A percentile compares a stretch with the other conserved stretches of the same genome.
Conservation (phyloP, 345 rosid species). For the Hibiscus tridactylites region DNA sequence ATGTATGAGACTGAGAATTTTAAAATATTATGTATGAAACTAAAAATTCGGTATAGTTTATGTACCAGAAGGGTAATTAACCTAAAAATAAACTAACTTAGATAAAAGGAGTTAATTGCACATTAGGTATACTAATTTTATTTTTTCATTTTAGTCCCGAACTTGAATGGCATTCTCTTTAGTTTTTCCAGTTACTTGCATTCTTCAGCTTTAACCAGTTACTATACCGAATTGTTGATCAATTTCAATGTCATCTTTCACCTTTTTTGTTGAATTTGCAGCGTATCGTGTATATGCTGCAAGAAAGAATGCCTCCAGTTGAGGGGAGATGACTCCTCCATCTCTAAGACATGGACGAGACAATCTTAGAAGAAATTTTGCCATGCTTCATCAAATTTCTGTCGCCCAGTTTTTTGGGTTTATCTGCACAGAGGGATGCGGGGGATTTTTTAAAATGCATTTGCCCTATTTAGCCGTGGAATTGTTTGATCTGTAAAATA, state of each 20-base stretch:
- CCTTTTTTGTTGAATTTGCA: conserved; percentile 65
- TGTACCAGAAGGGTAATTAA: no score
- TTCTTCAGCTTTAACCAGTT: not conserved
- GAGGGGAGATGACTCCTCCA: conserved; percentile 6
- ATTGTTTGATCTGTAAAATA: conserved; percentile 11
- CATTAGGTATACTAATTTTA: no score
- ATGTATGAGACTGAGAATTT: no score
- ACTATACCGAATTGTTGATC: not conserved
- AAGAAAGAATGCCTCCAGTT: conserved; percentile 64
- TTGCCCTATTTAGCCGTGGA: not conserved
- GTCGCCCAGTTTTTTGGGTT: no score
- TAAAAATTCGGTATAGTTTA: no score
- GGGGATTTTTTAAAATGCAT: not conserved
- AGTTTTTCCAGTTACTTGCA: no score
- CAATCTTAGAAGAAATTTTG: not conserved
- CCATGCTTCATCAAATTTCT: not conserved
- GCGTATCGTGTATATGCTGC: conserved; percentile 85
- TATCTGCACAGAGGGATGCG: no score
- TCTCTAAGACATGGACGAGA: not conserved
- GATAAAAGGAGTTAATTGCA: no score
- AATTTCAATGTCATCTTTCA: not conserved
- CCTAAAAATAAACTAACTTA: no score
- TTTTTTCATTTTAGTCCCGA: no score
- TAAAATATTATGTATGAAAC: no score
- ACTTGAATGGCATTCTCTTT: not conserved